Base-by-base conservation (phyloP, 495 filamentous ascomycete species). In the Xylaria curta region DNA sequence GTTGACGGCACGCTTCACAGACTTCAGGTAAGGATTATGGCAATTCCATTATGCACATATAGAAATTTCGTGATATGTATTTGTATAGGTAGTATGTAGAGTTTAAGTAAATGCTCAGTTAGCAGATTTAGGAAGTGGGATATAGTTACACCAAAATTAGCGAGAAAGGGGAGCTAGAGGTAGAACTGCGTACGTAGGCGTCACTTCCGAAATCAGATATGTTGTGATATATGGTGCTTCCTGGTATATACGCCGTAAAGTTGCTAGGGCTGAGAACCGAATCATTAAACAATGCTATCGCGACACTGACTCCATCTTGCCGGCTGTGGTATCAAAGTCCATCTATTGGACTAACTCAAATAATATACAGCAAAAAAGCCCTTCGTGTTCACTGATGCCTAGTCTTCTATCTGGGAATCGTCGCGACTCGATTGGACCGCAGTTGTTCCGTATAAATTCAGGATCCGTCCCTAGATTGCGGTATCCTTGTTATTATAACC, bases 311-410 rank as follows among this genome's bases (percentile, higher is more conserved):
- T 53, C 15, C 19, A 62, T 59, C 53, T 56, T 19, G 69, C 47
- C 46, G 46, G 44, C 46, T 47, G 71, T 59, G 66, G 47, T 46
- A 63, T 60, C 69, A 46, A 58, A 68, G 68, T 73, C 75, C 73
- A 73, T 70, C 56, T 74, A 71, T 79, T 60, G 72, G 75, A 77
- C 76, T 78, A 78, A 73, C 72, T 75, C 62, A 76, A 77, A 79
- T 79, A 79, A 78, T 79, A 71, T 79, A 79, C 77, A 79, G 77
- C 76, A 76, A 79, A 77, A 58, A 76, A 67, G 66, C 69, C 71
- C 72, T 72, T 71, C 68, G 72, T 71, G 68, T 76, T 70, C 72
- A 74, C 62, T 71, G 46, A 70, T 77, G 70, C 74, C 67, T 71
- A 75, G 61, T 75, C 63, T 73, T 59, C 71, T 70, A 70, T 76